Percentiles rank a stretch among this genome's conserved stretches.
These are phyloP conservation scores for Exophiala dermatitidis DNA, from an alignment of 2,329 filamentous ascomycete species.

Conservation along the genomic window DNA sequence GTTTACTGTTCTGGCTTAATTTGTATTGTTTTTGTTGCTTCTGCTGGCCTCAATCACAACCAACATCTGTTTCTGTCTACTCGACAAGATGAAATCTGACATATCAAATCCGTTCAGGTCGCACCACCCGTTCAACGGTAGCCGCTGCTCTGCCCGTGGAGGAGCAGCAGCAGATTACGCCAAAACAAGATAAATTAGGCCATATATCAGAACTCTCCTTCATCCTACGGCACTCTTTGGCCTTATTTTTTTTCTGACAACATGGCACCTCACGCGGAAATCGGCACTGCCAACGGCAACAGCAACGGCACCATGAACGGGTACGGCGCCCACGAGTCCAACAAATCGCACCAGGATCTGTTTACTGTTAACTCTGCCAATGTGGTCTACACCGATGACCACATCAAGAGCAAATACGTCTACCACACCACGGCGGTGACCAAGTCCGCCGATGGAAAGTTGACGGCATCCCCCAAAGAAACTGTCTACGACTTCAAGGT, in stretches of 20 bases:
- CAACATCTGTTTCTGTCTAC: neutral
- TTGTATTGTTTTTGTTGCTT: neutral
- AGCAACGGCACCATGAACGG: slow-evolving; percentile 46
- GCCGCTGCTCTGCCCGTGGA: slow-evolving; percentile 83
- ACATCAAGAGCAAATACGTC: slow-evolving; percentile 90
- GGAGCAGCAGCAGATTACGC: slow-evolving; percentile 66
- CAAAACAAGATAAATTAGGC: slow-evolving; percentile 39
- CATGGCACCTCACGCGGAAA: slow-evolving; percentile 91
- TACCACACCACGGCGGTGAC: slow-evolving; percentile 88
- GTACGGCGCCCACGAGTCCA: slow-evolving; percentile 38
- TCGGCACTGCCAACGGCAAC: slow-evolving; percentile 35
- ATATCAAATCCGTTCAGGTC: slow-evolving; percentile 49
- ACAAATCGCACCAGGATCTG: slow-evolving; percentile 46
- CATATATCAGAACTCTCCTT: slow-evolving; percentile 17
- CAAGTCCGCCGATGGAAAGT: slow-evolving; percentile 63
- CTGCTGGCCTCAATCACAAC: slow-evolving; percentile 9
- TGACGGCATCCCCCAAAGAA: slow-evolving; percentile 77
- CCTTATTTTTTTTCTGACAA: slow-evolving; percentile 32
- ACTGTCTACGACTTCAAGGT: slow-evolving; percentile 96
- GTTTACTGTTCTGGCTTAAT: neutral
- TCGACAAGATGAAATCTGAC: slow-evolving; percentile 12
- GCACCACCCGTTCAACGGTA: slow-evolving; percentile 94
- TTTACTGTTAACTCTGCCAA: slow-evolving; percentile 91
- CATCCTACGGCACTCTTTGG: slow-evolving; percentile 35
- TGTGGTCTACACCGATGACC: slow-evolving; percentile 77